These are phyloP conservation scores for Rhodosporidiobolus odoratus DNA, from an alignment of 768 basidiomycete species.

Conservation along the genomic window DNA sequence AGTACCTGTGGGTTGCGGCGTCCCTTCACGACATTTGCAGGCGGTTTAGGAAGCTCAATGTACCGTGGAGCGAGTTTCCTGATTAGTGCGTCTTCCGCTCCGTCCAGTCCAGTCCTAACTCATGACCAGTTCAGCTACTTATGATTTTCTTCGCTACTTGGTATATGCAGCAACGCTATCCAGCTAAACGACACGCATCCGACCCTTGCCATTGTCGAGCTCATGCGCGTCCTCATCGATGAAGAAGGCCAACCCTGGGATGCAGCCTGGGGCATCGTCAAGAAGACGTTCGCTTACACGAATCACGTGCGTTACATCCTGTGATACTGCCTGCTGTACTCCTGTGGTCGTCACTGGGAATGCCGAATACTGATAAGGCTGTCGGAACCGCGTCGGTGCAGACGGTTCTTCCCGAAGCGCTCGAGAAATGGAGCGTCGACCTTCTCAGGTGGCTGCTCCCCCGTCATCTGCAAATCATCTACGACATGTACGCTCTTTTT, in stretches of 20 bases:
- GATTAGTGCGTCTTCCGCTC: conserved; percentile 53
- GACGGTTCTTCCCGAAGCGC: conserved; percentile 63
- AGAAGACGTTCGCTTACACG: conserved; percentile 89
- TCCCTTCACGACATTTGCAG: conserved; percentile 79
- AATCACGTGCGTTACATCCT: conserved; percentile 61
- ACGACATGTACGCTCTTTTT: conserved; percentile 36
- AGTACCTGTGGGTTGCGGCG: conserved; percentile 61
- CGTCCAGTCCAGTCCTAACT: background rate
- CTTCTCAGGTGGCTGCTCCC: conserved; percentile 52
- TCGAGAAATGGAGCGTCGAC: conserved; percentile 79
- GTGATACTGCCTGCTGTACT: background rate
- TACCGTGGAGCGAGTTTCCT: conserved; percentile 71
- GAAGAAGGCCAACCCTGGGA: conserved; percentile 85
- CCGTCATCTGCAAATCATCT: conserved; percentile 86
- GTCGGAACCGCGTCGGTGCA: no score
- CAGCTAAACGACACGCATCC: conserved; percentile 71
- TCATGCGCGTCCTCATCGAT: conserved; percentile 79
- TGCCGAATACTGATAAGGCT: background rate
- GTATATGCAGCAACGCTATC: conserved; percentile 62
- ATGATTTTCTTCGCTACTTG: no score
- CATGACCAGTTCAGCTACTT: background rate
- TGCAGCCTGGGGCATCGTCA: conserved; percentile 79
- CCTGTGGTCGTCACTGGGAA: no score
- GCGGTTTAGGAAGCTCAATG: conserved; percentile 73
- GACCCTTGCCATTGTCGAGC: conserved; percentile 77